These are phyloP conservation scores for Cryptococcus sp. DNA, from an alignment of 1,284 basidiomycete genomes.

Conservation along the genomic window DNA sequence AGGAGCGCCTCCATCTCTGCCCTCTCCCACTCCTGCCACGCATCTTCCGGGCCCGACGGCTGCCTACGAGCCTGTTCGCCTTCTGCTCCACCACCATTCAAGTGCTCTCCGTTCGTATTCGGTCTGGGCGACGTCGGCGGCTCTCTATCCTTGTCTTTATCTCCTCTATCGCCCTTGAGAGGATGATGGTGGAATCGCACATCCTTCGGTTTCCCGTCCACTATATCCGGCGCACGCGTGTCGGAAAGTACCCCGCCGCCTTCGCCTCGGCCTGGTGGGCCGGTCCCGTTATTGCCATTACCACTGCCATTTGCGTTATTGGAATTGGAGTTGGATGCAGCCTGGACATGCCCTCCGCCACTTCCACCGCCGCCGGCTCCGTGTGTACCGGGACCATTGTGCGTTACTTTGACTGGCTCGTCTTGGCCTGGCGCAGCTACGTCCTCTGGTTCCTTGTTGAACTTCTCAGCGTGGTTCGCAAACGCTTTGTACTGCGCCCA, in stretches of 20 bases:
- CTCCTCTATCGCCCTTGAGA: neutral
- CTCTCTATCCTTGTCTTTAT: neutral
- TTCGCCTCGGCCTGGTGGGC: neutral
- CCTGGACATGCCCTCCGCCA: conserved; percentile 48
- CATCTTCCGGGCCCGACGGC: conserved; percentile 61
- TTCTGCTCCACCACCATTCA: conserved; percentile 1
- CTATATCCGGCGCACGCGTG: conserved; percentile 18
- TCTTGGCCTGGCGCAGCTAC: conserved; percentile 35
- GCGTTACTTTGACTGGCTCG: conserved; percentile 44
- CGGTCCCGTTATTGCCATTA: neutral
- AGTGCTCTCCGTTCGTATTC: neutral
- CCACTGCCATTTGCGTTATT: conserved; percentile 25
- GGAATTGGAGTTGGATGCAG: conserved; percentile 21
- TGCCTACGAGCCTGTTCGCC: conserved; percentile 19
- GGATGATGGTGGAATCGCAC: neutral
- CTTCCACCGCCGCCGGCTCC: conserved; percentile 54
- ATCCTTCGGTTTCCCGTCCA: conserved; percentile 27
- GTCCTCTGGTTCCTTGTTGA: conserved; percentile 54
- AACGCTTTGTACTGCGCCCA: conserved; percentile 96
- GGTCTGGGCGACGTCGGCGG: neutral
- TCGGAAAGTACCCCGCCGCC: conserved; percentile 2
- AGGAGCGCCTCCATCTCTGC: conserved; percentile 85
- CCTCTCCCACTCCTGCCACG: conserved; percentile 77
- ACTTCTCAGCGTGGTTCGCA: conserved; percentile 68
- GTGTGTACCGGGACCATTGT: conserved; percentile 51